Base-by-base conservation (phyloP, 176 grass and related monocot genomes). In the Metroxylon sagu region DNA sequence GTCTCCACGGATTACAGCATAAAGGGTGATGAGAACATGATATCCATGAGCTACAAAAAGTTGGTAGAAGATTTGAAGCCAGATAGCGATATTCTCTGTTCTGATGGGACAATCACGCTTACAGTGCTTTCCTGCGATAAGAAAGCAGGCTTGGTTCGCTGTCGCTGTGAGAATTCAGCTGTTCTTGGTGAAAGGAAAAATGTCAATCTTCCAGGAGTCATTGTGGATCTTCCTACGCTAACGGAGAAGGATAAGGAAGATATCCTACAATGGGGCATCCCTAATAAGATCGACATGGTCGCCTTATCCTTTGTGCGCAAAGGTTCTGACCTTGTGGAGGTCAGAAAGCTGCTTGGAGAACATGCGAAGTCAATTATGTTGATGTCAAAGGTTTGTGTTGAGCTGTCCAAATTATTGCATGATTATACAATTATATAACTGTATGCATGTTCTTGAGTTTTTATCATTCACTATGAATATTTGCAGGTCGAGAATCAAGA, bases 11-110 rank as follows among this genome's bases (percentile, higher is more conserved):
- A 60, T 39, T 60, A 60, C 58, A 39, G 16, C 58, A 60, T 60
- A 30, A 60, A 60, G 58, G 58, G 58, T 60, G 58, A 60, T 29
- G 28, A 60, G 29, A 60, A 39, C 58, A 60, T 60, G 58, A 60
- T 60, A n/a, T 39, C 58, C 15, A 60, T 60, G 58, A 60, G 58
- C 58, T 60, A 60, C 18, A 60, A 60, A 60, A 60, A 60, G 26
- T 60, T 60, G 35, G 58, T 27, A 60, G 58, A 60, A 4, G 58
- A 60, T 60, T 31, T 60, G 30, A 60, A 39, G 27, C 58, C 58
- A 60, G 28, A 18, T 17, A 39, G 58, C 19, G 58, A 35, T 16
- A 39, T 60, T 18, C 58, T 60, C 25, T 60, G 58, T 60, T 26
- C 58, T 31, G 58, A 60, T 39, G 58, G 58, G 58, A 60, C 58